Evolutionary conservation across 805 yeast species (phyloP).

Genomic region (Ogataea angusta): DNA sequence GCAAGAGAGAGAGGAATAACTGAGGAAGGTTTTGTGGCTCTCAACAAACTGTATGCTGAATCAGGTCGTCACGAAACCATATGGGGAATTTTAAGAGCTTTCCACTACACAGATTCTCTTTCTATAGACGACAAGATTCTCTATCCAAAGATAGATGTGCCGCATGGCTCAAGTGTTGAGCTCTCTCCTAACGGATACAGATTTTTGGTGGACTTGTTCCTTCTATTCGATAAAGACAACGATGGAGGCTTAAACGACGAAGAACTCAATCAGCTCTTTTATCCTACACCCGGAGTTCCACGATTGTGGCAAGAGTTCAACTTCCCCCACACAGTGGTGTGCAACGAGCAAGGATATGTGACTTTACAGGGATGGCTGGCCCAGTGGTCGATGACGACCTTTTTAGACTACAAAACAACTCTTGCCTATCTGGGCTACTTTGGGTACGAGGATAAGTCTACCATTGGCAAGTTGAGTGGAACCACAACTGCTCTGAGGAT

Average conservation of each 20-base stretch:
- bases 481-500: slow-evolving; percentile 60
- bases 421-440: slow-evolving; percentile 85
- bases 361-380: slow-evolving; percentile 98
- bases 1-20: slow-evolving; percentile 54
- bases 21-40: slow-evolving; percentile 67
- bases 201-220: slow-evolving; percentile 84
- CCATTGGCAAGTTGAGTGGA: slow-evolving; percentile 14
- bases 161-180: slow-evolving; percentile 77
- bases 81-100: slow-evolving; percentile 90
- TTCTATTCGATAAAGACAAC: slow-evolving; percentile 87
- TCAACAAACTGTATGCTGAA: slow-evolving; percentile 83
- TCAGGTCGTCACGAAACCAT: slow-evolving; percentile 94
- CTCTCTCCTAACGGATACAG: slow-evolving; percentile 89
- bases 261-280: slow-evolving; percentile 68
- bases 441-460: slow-evolving; percentile 63
- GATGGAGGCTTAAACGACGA: slow-evolving; percentile 88
- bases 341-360: slow-evolving; percentile 85
- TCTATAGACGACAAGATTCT: slow-evolving; percentile 77
- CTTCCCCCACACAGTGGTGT: slow-evolving; percentile 84
- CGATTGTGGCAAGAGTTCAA: slow-evolving; percentile 77
- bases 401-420: slow-evolving; percentile 76
- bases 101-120: slow-evolving; percentile 87
- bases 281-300: slow-evolving; percentile 93
- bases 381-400: slow-evolving; percentile 97
- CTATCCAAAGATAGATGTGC: slow-evolving; percentile 76